Evolutionary conservation across 169 alveolate species (phyloP), one percentile per base, ranked within the genome.

Genomic region (Babesia ovata): DNA sequence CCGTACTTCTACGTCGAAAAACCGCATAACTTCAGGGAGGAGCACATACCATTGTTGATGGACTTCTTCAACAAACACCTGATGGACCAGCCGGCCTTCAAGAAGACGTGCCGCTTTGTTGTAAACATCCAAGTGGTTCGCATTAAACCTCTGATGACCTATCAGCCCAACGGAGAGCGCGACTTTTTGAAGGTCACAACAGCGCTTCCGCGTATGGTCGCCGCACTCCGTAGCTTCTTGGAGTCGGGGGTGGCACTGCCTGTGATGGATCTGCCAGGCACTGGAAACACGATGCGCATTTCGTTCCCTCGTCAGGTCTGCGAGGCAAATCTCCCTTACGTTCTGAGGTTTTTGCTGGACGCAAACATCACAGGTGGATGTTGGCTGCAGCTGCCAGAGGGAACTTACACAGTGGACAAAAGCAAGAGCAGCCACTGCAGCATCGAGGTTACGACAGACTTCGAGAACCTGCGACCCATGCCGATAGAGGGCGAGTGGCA

Each of bases 251-350:
- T 91, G 11, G 77, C 84, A 24, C 81, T 86, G 53, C 59, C 60
- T 13, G 86, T 71, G 21, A 4, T 54, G 21, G 69, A 59, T 33
- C 85, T 12, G 22, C 33, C 56, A 44, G 65, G 74, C 33, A 42
- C 24, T 36, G 63, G 49, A 0, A 63, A 48, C 39, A 85, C 82
- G 21, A 72, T 69, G 63, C 59, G 73, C 39, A 79, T 85, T 26
- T 45, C 69, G 44, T 77, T 88, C 16, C 87, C 79, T 2, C 78
- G 92, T 4, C 79, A 74, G 21, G 90, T 86, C 0, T 98, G 87
- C 85, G 99, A 98, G 88, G 96, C 99, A 8, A 97, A 97, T 71
- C 91, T 97, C 49, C 99, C 99, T 33, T 98, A 94, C 81, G 96
- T 96, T 29, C 87, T 98, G 33, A 89, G 99, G 61, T 98, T 91